phyloP scores from a whole-genome alignment of 345 rosid genomes.

The Ricinus communis region DNA sequence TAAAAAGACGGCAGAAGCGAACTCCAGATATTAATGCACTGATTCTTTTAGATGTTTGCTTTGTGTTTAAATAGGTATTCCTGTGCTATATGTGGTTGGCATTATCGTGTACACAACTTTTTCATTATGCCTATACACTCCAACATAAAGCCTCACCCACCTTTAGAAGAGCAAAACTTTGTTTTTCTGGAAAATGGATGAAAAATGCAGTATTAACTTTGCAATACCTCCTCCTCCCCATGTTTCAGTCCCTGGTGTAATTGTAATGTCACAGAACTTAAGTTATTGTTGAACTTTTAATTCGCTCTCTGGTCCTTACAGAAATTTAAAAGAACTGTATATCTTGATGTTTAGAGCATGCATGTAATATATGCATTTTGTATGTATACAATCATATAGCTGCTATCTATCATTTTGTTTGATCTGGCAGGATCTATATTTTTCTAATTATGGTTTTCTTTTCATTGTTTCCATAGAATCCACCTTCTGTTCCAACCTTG shows the following conservation, averaged over 20 bases:
- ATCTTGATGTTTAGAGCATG: too few species aligned
- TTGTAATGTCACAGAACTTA: not conserved
- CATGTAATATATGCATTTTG: not conserved
- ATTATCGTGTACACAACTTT: not conserved
- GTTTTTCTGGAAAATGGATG: too few species aligned
- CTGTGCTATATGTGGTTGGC: not conserved
- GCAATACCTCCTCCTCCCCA: not conserved
- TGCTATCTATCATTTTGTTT: not conserved
- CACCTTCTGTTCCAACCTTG: constrained; percentile 92
- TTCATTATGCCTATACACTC: not conserved
- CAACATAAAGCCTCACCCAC: not conserved
- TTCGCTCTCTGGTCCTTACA: not conserved
- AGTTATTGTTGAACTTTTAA: not conserved
- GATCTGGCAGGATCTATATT: not conserved
- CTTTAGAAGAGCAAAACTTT: too few species aligned
- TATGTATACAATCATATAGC: not conserved
- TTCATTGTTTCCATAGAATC: constrained; percentile 58
- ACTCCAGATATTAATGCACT: not conserved
- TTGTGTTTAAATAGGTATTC: not conserved
- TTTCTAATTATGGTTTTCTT: not conserved
- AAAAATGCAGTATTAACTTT: not conserved
- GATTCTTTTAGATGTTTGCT: not conserved
- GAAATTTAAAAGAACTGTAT: not conserved
- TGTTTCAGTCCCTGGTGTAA: not conserved
- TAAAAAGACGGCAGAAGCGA: too few species aligned